A percentile compares a stretch with the other conserved stretches of the same genome.
Conservation (phyloP, 2,329 filamentous ascomycete genomes). For the Curvularia spicifera region DNA sequence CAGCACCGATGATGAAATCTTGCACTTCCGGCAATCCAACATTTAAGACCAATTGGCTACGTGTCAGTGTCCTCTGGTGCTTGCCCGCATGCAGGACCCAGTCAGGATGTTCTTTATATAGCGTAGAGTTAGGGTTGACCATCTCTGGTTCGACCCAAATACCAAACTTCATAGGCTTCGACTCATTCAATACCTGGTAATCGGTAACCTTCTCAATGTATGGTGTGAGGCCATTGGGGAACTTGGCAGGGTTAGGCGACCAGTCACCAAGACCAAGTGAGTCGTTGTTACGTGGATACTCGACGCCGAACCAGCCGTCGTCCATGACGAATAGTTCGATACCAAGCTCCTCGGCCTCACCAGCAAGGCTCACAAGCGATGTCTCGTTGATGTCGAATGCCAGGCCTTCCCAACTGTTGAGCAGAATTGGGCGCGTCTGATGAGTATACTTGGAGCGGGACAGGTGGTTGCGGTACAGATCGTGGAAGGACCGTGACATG, state of each 20-base stretch:
- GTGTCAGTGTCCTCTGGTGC: constrained; percentile 62
- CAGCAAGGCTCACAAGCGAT: constrained; percentile 62
- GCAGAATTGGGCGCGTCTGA: constrained; percentile 60
- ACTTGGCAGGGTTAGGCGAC: constrained; percentile 64
- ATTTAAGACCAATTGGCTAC: constrained; percentile 68
- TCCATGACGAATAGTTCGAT: constrained; percentile 70
- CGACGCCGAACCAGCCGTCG: constrained; percentile 71
- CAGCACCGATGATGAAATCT: constrained; percentile 64
- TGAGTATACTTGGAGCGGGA: constrained; percentile 63
- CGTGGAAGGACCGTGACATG: constrained; percentile 68
- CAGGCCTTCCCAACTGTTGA: constrained; percentile 72
- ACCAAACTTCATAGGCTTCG: constrained; percentile 63
- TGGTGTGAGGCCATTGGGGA: constrained; percentile 62
- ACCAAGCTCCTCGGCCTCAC: constrained; percentile 64
- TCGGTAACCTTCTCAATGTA: constrained; percentile 60
- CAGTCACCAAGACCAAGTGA: constrained; percentile 68
- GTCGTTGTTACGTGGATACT: constrained; percentile 66
- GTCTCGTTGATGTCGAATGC: constrained; percentile 65
- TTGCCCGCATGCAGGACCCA: constrained; percentile 66
- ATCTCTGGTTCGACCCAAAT: constrained; percentile 74
- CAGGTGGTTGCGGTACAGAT: constrained; percentile 67
- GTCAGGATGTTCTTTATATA: constrained; percentile 68
- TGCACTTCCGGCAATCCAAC: constrained; percentile 67
- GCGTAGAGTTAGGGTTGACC: constrained; percentile 67
- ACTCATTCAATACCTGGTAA: constrained; percentile 57